phyloP scores from a whole-genome alignment of 768 basidiomycete species.

The Pleurotus djamor region DNA sequence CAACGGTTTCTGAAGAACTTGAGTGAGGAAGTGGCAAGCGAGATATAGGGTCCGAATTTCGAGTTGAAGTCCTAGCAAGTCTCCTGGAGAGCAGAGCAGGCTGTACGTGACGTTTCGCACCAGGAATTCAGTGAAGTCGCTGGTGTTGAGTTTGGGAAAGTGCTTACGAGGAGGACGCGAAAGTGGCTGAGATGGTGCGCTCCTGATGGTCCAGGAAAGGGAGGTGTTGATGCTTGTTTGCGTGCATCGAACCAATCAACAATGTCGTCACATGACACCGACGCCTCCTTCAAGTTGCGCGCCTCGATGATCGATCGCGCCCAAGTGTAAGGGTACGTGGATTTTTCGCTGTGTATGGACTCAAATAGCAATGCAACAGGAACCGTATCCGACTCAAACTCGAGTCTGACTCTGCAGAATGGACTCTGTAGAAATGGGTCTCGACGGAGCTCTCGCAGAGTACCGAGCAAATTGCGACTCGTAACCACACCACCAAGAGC shows the following conservation, averaged over 20 bases:
- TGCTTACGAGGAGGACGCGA: slow-evolving; percentile 9
- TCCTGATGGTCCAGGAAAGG: slow-evolving; percentile 10
- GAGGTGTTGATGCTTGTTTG: slow-evolving; percentile 5
- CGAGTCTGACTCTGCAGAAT: too few relatives aligned
- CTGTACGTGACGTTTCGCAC: not conserved
- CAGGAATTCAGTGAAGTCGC: not conserved
- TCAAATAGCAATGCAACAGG: too few relatives aligned
- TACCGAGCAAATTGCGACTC: slow-evolving; percentile 58
- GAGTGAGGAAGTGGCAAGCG: not conserved
- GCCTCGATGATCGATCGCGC: too few relatives aligned
- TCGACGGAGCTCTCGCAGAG: slow-evolving; percentile 54
- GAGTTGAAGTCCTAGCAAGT: not conserved
- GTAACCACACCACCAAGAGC: slow-evolving; percentile 68
- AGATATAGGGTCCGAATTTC: not conserved
- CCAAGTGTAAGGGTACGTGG: too few relatives aligned
- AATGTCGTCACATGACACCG: slow-evolving; percentile 1
- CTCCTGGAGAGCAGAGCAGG: not conserved
- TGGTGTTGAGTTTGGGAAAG: not conserved
- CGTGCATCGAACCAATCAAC: not conserved
- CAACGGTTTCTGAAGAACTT: too few relatives aligned
- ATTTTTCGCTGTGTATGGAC: too few relatives aligned
- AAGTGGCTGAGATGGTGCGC: slow-evolving; percentile 6
- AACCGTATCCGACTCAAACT: too few relatives aligned
- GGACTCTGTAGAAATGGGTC: too few relatives aligned
- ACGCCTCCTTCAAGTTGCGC: not conserved